Percentiles rank a stretch among this genome's conserved stretches.
These are phyloP conservation scores for Podospora pseudoanserina DNA, from an alignment of 495 filamentous ascomycete genomes.

Conservation along the genomic window DNA sequence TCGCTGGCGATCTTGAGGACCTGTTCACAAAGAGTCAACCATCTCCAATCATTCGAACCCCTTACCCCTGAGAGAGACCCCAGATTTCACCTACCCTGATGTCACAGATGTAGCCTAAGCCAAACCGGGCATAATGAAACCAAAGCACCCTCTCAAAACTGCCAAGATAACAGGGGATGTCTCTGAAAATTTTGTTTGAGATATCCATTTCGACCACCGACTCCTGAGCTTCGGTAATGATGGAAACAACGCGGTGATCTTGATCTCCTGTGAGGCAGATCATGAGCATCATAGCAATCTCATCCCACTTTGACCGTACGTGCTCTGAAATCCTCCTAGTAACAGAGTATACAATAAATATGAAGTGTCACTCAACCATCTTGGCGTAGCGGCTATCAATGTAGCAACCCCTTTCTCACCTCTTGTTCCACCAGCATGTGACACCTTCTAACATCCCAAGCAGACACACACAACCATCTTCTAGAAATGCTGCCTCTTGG, in stretches of 20 bases:
- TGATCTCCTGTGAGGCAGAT: background rate
- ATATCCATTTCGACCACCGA: background rate
- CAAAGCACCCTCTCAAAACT: background rate
- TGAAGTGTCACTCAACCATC: background rate
- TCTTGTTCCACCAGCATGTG: background rate
- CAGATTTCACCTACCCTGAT: background rate
- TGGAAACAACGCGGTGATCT: background rate
- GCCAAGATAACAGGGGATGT: background rate
- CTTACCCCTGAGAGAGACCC: background rate
- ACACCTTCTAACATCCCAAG: background rate
- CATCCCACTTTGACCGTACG: no score
- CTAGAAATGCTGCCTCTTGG: background rate
- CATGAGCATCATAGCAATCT: background rate
- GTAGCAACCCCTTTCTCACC: background rate
- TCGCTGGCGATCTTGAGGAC: background rate
- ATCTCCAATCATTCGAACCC: background rate
- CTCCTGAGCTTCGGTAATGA: background rate
- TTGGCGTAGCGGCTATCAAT: no score
- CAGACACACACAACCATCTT: background rate
- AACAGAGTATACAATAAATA: background rate
- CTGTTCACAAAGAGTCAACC: background rate
- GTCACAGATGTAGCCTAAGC: background rate
- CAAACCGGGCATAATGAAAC: background rate
- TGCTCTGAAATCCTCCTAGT: background rate
- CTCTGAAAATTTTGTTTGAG: background rate